Base-by-base conservation (phyloP, 2,329 filamentous ascomycete species). In the Colletotrichum filicis region DNA sequence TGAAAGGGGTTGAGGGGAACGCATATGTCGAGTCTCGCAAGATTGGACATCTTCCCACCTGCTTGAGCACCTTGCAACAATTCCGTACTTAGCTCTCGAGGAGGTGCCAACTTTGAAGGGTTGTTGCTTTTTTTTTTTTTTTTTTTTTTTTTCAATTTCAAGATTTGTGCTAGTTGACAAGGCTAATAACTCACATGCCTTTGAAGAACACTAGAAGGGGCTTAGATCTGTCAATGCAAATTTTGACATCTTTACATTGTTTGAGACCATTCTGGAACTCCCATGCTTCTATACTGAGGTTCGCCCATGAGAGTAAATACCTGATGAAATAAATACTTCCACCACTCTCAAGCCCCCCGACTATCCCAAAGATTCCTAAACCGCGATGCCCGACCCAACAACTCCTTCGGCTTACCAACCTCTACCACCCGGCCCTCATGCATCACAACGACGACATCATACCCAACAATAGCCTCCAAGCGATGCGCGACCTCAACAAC, bases 401-500 rank as follows among this genome's bases (percentile, higher is more conserved):
- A 14, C 52, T 79, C 75, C 3, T 75, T 57, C 0, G 81, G 80
- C 1, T 58, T 22, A 0, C 80, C 81, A 0, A 74, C 62, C 61
- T 82, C 81, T 0, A 76, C 30, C 1, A 81, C 69, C n/a, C 19
- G 69, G 0, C 80, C 80, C 12, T 77, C 74, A 1, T 74, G 73
- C 77, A 82, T 79, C 1, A 81, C 78, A 0, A 82, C 73, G 1
- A 78, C 76, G 2, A 78, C 14, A 7, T 82, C 80, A 49, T 75
- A 82, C 0, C 75, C 77, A 3, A 71, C 66, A 1, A 80, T 73
- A 4, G 77, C 71, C 4, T 81, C 79, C 3, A 82, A 59, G 4
- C 78, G 71, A 60, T 82, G 81, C 0, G 79, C 74, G 2, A 82
- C 79, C 64, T 79, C 79, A 0, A 82, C 64, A 0, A 82, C 75